phyloP scores from a whole-genome alignment of 108 stramenopile genomes.

The Cyclotella sp. region DNA sequence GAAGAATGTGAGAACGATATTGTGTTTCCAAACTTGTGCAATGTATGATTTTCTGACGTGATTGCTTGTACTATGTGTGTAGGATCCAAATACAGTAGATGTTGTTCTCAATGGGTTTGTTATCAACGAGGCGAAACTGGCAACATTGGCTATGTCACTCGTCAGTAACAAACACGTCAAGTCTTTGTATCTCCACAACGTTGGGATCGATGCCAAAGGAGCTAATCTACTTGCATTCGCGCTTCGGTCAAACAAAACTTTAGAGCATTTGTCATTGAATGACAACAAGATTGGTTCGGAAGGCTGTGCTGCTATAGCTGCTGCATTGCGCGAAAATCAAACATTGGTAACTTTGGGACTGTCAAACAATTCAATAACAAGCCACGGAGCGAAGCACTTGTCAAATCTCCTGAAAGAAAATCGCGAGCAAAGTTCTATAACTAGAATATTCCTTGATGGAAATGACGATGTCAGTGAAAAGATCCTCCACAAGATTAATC shows the following conservation, averaged over 20 bases:
- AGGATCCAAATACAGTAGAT: constrained; percentile 16
- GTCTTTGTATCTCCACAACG: constrained; percentile 15
- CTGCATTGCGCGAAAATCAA: constrained; percentile 12
- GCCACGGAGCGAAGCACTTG: constrained; percentile 18
- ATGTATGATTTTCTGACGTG: background rate
- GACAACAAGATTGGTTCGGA: constrained; percentile 18
- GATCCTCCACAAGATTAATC: constrained; percentile 12
- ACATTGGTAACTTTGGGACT: constrained; percentile 13
- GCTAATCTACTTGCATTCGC: constrained; percentile 20
- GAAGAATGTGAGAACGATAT: constrained; percentile 14
- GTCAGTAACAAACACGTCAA: constrained; percentile 22
- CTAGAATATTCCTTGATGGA: constrained; percentile 15
- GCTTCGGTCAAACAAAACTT: constrained; percentile 6
- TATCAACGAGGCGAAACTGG: constrained; percentile 14
- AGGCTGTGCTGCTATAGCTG: constrained; percentile 7
- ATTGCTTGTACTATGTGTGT: background rate
- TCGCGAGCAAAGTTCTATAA: background rate
- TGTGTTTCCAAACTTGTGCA: background rate
- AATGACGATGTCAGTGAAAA: constrained; percentile 8
- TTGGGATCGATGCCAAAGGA: constrained; percentile 4
- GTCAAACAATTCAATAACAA: constrained; percentile 23
- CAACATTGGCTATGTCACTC: constrained; percentile 14
- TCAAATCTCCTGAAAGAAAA: constrained; percentile 15
- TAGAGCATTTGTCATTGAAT: constrained; percentile 21
- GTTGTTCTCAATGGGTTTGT: constrained; percentile 27